A percentile compares a stretch with the other conserved stretches of the same genome.
phyloP scores from a whole-genome alignment of 108 stramenopile genomes.

The Pseudonitzschia delicatissima region DNA sequence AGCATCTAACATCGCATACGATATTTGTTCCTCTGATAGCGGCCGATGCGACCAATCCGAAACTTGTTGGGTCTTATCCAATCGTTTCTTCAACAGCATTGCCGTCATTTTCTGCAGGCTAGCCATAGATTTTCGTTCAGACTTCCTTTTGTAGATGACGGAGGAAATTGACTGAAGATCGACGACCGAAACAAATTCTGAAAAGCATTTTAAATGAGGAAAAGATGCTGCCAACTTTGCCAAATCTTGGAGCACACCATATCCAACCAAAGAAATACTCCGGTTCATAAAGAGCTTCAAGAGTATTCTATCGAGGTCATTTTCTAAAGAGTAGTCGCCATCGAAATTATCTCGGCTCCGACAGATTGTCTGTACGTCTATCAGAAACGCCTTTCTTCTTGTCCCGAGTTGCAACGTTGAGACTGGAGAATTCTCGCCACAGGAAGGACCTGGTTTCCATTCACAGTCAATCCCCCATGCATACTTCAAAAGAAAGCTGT shows the following conservation, averaged over 20 bases:
- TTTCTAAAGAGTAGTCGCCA: neutral
- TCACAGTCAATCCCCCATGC: constrained; percentile 46
- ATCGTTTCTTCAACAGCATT: constrained; percentile 17
- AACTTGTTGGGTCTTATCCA: constrained; percentile 47
- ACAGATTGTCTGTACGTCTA: constrained; percentile 31
- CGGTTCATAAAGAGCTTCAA: constrained; percentile 20
- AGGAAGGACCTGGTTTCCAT: constrained; percentile 34
- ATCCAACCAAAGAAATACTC: constrained; percentile 24
- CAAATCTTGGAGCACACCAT: constrained; percentile 35
- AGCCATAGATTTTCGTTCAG: constrained; percentile 4
- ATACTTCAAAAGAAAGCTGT: constrained; percentile 8
- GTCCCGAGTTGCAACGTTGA: constrained; percentile 38
- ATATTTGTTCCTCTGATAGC: constrained; percentile 26
- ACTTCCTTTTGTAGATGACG: neutral
- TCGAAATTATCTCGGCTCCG: constrained; percentile 2
- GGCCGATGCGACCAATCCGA: constrained; percentile 44
- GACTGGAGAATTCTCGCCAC: constrained; percentile 34
- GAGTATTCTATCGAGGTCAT: constrained; percentile 12
- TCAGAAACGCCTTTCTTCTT: constrained; percentile 15
- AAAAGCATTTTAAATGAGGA: constrained; percentile 38
- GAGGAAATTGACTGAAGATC: constrained; percentile 32
- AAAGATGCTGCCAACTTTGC: constrained; percentile 36
- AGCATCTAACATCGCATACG: constrained; percentile 41
- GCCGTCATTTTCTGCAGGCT: constrained; percentile 38
- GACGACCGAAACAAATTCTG: constrained; percentile 27